A percentile compares a stretch with the other conserved stretches of the same genome.
phyloP scores from a whole-genome alignment of 345 rosid species.

The Brassica juncea region DNA sequence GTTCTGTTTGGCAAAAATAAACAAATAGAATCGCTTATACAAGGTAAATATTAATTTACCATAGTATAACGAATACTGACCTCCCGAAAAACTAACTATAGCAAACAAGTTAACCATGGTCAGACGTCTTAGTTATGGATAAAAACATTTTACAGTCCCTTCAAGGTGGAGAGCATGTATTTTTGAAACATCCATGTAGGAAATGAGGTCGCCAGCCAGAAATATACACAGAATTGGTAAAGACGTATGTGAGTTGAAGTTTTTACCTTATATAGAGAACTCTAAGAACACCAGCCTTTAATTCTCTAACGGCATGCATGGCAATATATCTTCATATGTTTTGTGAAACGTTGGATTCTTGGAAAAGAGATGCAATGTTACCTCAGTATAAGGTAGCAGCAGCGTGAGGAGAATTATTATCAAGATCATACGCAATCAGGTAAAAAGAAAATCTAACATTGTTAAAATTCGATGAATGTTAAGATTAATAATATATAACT shows the following conservation, averaged over 20 bases:
- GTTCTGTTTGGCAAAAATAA: neutral
- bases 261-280: neutral
- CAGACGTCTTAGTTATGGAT: neutral
- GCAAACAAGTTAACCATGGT: neutral
- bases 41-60: no score
- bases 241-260: neutral
- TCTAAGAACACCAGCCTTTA: neutral
- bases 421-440: no score
- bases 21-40: neutral
- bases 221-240: neutral
- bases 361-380: no score
- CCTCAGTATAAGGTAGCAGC: no score
- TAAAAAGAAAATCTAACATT: no score
- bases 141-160: neutral
- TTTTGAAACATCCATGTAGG: no score
- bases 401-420: no score
- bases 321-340: neutral
- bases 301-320: neutral
- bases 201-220: neutral
- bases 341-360: neutral
- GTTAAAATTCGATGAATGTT: no score
- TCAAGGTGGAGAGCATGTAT: neutral
- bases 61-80: no score
- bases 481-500: no score
- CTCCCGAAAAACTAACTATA: no score